Base-by-base conservation (phyloP, 495 filamentous ascomycete genomes). In the Bacidia rubella region DNA sequence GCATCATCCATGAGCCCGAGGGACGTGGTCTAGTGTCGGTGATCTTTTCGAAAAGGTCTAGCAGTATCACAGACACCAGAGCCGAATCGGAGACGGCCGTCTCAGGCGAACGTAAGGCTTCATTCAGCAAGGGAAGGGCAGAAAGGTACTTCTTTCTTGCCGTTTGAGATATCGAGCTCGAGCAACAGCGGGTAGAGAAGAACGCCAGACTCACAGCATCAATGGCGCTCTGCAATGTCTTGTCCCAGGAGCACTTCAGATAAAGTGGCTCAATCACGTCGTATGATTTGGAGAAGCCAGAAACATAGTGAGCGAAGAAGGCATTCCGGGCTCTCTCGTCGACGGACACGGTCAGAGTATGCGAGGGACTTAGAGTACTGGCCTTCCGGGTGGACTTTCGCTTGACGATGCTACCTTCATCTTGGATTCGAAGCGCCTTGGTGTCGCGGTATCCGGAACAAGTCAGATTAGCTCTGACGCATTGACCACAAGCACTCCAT, bases 21-120 rank as follows among this genome's bases (percentile, higher is more conserved):
- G 49, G 40, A n/a, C 35, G 12, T 11, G 61, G 49, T n/a, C 53
- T 42, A 38, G 52, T 45, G 42, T 54, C 49, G 1, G 54, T 53
- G 5, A 63, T 54, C 51, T 65, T 65, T 45, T 63, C 61, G 44
- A 61, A 65, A 1, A 65, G 60, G 41, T 65, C 62, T 17, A 63
- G 62, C 17, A 65, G 51, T 12, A 65, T 44, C 11, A 62, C 54
- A 9, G 62, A 47, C 32, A 59, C 48, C 3, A 65, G 32, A 3
- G 62, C 61, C 3, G 55, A 39, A 41, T 65, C 61, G 21, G 42
- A 53, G 5, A 24, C 47, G 7, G 54, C 52, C 2, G 27, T 24
- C 12, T 56, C 52, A 0, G 49, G 41, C 0, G 17, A 24, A 1
- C 15, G 15, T 2, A 65, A 47, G 17, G 58, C 58, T 11, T 29